Percentiles rank a stretch among this genome's conserved stretches.
Conservation (phyloP, 371 early-diverging fungal genomes). For the Mucor circinelloides region DNA sequence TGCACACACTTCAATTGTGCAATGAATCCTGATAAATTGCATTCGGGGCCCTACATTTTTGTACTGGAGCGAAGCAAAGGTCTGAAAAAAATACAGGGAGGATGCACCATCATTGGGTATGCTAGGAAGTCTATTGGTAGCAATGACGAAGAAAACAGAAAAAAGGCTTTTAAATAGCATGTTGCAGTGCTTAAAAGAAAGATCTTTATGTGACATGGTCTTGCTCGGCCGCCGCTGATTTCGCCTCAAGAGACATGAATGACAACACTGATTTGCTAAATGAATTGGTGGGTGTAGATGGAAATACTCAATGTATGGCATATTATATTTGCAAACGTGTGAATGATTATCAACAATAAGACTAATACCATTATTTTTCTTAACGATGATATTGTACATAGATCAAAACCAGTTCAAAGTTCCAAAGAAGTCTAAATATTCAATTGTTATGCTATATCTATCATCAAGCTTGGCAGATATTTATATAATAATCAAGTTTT, state of each 20-base stretch:
- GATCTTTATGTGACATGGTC: slow-evolving; percentile 21
- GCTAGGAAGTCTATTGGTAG: slow-evolving; percentile 10
- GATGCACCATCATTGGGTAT: slow-evolving; percentile 16
- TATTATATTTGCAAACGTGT: slow-evolving; percentile 19
- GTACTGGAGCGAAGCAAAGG: too few relatives aligned
- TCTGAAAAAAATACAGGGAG: slow-evolving; percentile 24
- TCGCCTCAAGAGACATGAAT: slow-evolving; percentile 19
- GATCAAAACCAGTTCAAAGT: slow-evolving; percentile 22
- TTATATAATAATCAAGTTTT: neutral
- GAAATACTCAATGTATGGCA: slow-evolving; percentile 13
- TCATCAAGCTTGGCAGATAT: neutral
- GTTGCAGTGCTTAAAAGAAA: slow-evolving; percentile 23
- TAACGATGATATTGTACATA: slow-evolving; percentile 21
- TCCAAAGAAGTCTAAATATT: slow-evolving; percentile 19
- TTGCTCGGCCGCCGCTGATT: slow-evolving; percentile 17
- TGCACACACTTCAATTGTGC: too few relatives aligned
- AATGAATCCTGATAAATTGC: too few relatives aligned
- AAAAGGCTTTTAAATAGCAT: slow-evolving; percentile 16
- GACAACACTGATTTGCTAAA: slow-evolving; percentile 18
- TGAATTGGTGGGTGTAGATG: slow-evolving; percentile 21
- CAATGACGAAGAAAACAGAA: slow-evolving; percentile 15
- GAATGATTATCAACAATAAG: slow-evolving; percentile 20
- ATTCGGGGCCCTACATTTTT: too few relatives aligned
- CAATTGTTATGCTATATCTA: neutral
- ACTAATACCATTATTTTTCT: slow-evolving; percentile 21